A percentile compares a stretch with the other conserved stretches of the same genome.
Conservation (phyloP, 2,329 filamentous ascomycete species). For the Corinectria fuckeliana region DNA sequence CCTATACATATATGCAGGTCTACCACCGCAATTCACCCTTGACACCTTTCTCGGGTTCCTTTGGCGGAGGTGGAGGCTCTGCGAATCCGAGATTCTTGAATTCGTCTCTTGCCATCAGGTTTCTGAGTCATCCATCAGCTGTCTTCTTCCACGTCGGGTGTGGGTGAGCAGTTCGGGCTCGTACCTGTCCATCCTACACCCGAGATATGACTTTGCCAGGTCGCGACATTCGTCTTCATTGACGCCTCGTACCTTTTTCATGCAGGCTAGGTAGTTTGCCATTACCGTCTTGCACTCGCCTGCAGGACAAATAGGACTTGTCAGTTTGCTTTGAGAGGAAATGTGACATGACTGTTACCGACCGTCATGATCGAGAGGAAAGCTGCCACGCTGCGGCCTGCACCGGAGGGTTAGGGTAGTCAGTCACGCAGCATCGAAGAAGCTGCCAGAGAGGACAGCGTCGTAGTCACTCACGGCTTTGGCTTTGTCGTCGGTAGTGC, state of each 20-base stretch:
- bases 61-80: slow-evolving; percentile 35
- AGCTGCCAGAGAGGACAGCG: not conserved
- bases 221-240: slow-evolving; percentile 87
- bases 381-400: slow-evolving; percentile 88
- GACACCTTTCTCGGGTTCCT: slow-evolving; percentile 42
- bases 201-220: slow-evolving; percentile 86
- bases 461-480: slow-evolving; percentile 62
- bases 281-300: slow-evolving; percentile 95
- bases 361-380: slow-evolving; percentile 90
- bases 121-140: slow-evolving; percentile 57
- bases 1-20: too few relatives aligned
- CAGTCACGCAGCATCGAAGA: slow-evolving; percentile 3
- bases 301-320: slow-evolving; percentile 44
- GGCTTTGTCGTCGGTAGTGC: slow-evolving; percentile 71
- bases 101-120: slow-evolving; percentile 94
- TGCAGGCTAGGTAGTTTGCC: slow-evolving; percentile 82
- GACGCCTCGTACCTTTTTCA: slow-evolving; percentile 81
- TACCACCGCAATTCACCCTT: slow-evolving; percentile 49
- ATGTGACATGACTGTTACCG: slow-evolving; percentile 24
- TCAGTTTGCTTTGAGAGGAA: slow-evolving; percentile 14
- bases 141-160: slow-evolving; percentile 20
- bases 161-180: slow-evolving; percentile 36
- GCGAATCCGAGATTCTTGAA: slow-evolving; percentile 91
- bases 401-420: slow-evolving; percentile 22
- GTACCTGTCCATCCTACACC: slow-evolving; percentile 94